Base-by-base conservation (phyloP, 1,139 yeast genomes). In the Debaryomyces coudertii region DNA sequence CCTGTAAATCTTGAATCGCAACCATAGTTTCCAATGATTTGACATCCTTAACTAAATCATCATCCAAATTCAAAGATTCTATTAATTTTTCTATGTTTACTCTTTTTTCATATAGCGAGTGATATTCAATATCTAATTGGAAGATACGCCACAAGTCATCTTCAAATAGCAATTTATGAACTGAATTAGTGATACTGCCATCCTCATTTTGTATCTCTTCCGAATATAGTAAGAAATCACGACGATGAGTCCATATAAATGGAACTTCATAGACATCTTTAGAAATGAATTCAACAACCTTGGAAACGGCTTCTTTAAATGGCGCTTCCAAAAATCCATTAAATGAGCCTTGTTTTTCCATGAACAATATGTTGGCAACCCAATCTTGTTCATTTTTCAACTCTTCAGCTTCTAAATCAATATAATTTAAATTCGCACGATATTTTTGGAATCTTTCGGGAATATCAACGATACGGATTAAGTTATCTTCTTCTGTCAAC, bases 231-330 rank as follows among this genome's bases (percentile, higher is more conserved):
- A 90, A 74, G 62, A 87, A 90, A 65, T 93, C 98, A 65, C 95
- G 87, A 63, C 98, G 87, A 61, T 90, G 96, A 30, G 92, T 86
- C 89, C 96, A 92, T 50, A 93, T 90, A 61, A 90, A 89, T n/a
- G 99, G 98, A 3, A 93, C 96, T 62, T 93, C 99, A 52, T 86
- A 77, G 45, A 85, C 77, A 44, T 90, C 96, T 54, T 82, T 83
- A 9, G 90, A 77, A 30, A 93, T 72, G 58, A 90, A 90, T 53
- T 82, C 90, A 34, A 93, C 82, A 1, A 87, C 92, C 53, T 86
- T 82, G 23, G 82, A 81, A 12, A 92, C 88, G 0, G 97, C 85
- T 38, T 75, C 77, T 47, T 76, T 76, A 65, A 89, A 87, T 5
- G 92, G 90, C 8, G 68, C 69, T 47, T 74, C 79, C 47, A 84